A percentile compares a stretch with the other conserved stretches of the same genome.
These are phyloP conservation scores for Mentha longifolia DNA, from an alignment of 257 asterid species.

Conservation along the genomic window DNA sequence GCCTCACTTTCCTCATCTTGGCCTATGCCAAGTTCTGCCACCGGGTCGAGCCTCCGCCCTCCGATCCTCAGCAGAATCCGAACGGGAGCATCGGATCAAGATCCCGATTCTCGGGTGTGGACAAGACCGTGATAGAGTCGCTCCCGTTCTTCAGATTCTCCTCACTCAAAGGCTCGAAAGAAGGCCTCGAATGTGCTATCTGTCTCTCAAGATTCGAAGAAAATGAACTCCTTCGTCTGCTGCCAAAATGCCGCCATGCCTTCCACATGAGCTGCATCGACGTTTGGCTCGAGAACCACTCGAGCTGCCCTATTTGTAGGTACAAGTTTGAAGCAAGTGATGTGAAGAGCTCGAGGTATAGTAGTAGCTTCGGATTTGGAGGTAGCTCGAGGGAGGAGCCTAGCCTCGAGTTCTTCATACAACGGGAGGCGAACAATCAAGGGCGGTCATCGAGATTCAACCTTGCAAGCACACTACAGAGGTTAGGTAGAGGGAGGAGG, in stretches of 20 bases:
- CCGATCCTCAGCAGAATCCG: constrained; percentile 22
- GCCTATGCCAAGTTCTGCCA: constrained; percentile 51
- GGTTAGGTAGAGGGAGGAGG: constrained; percentile 21
- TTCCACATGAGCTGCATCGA: constrained; percentile 59
- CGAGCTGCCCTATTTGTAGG: constrained; percentile 61
- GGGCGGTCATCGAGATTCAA: constrained; percentile 40
- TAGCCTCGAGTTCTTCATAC: constrained; percentile 42
- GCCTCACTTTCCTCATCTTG: constrained; percentile 43
- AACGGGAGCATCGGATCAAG: constrained; percentile 21
- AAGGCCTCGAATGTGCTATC: constrained; percentile 58
- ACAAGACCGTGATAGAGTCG: constrained; percentile 42
- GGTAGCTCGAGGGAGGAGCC: constrained; percentile 26
- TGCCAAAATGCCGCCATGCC: constrained; percentile 58
- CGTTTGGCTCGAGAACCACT: constrained; percentile 57
- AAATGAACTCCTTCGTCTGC: constrained; percentile 50
- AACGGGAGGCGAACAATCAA: constrained; percentile 40
- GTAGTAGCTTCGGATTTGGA: constrained; percentile 39
- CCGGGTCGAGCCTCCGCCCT: neutral
- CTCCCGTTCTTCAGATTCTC: constrained; percentile 62
- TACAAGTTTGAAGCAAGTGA: constrained; percentile 40
- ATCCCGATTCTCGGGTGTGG: constrained; percentile 51
- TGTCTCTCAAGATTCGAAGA: constrained; percentile 55
- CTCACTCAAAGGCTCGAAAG: constrained; percentile 50
- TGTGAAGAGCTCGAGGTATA: constrained; percentile 24
- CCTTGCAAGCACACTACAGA: constrained; percentile 36